Evolutionary conservation across 441 rosid genomes (phyloP), one percentile per base, ranked within the genome.

Genomic region (Euphorbia schlechtendalii): DNA sequence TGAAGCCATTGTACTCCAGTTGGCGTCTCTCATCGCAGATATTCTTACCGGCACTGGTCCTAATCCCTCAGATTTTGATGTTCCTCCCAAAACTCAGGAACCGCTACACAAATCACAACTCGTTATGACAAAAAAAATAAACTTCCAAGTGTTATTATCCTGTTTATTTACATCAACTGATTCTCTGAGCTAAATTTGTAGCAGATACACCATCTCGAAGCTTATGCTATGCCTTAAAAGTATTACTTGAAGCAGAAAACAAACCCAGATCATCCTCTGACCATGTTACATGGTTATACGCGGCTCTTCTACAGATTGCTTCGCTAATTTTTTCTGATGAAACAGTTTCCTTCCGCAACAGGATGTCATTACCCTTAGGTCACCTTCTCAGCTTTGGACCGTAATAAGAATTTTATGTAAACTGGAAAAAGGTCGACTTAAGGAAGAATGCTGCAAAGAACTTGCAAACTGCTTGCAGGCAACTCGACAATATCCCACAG

Each of bases 201-300:
- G 63, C 5, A 40, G 3, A 59, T 21, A 21, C 46, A 21, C 30
- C 25, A 21, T 59, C 62, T 12, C 49, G 40, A 3, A 59, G 30
- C 32, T 59, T 59, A 59, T 59, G 63, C 51, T 2, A 59, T 40
- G 63, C 63, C 51, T 40, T 59, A 21, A 59, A 59, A 46, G 22
- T 59, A 59, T 40, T 59, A 41, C 18, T 22, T 21, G 51, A 59
- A 38, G 51, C 63, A 5, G 51, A 59, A 32, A 59, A 59, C 49
- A 49, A 59, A 45, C 32, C 27, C 24, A 59, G 63, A 59, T 59
- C 63, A 22, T 59, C 63, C 13, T 59, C 40, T 21, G 63, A 22
- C 63, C 49, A 59, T 51, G 20, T 59, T 59, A 59, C 51, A 12
- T 59, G 63, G 63, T n/a, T 59, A 40, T 59, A 59, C 40, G 51